These are phyloP conservation scores for Pestalotiopsis sp. DNA, from an alignment of 2,329 filamentous ascomycete genomes.

Conservation along the genomic window DNA sequence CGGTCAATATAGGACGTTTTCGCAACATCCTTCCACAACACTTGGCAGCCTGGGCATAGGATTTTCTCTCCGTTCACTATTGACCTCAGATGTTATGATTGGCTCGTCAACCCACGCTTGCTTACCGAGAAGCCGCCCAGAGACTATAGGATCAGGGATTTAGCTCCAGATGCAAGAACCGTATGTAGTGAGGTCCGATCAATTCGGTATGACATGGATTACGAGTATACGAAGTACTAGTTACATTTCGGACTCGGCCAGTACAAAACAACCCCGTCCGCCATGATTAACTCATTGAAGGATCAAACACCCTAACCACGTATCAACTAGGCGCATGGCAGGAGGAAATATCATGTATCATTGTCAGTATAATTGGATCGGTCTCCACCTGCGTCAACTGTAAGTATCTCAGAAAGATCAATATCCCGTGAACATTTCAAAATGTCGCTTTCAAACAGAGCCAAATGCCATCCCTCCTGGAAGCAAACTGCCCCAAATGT, in stretches of 20 bases:
- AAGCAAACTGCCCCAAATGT: constrained; percentile 13
- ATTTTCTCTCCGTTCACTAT: background rate
- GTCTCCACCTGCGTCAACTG: background rate
- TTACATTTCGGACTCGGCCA: background rate
- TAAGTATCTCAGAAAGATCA: background rate
- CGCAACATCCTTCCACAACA: background rate
- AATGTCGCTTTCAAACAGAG: constrained; percentile 4
- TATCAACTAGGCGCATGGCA: background rate
- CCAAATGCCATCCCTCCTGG: constrained; percentile 17
- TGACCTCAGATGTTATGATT: background rate
- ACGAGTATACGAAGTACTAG: background rate
- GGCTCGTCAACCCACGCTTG: background rate
- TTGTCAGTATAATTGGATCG: background rate
- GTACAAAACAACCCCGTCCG: background rate
- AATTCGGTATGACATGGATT: background rate
- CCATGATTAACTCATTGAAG: background rate
- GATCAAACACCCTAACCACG: background rate
- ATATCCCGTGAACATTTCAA: background rate
- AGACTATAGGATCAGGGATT: background rate
- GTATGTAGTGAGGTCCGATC: background rate
- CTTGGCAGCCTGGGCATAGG: background rate
- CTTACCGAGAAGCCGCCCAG: background rate
- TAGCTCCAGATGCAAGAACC: background rate
- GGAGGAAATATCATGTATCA: background rate
- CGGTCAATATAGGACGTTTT: background rate